Percentiles rank a stretch among this genome's conserved stretches.
Conservation (phyloP, 106 monocot species). For the Apostasia shenzhenica region DNA sequence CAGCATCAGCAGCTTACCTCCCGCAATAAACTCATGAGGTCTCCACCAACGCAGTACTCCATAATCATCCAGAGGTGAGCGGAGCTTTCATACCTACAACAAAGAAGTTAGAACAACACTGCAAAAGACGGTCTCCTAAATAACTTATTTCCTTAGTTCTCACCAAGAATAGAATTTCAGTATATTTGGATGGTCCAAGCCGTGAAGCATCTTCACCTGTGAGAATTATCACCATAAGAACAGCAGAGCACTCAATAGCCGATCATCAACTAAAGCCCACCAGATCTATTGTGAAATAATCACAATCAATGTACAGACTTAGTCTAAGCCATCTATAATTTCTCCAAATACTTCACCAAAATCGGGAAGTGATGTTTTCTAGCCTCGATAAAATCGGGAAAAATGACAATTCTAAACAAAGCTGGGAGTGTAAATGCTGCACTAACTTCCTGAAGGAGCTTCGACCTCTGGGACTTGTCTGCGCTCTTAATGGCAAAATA, state of each 20-base stretch:
- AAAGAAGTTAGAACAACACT: neutral
- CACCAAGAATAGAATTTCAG: slow-evolving; percentile 90
- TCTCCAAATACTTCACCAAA: neutral
- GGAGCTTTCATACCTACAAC: slow-evolving; percentile 89
- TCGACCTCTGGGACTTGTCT: slow-evolving; percentile 86
- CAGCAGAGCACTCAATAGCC: neutral
- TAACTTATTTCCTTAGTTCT: neutral
- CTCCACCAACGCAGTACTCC: slow-evolving; percentile 97
- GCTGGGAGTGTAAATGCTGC: neutral
- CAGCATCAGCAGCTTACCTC: slow-evolving; percentile 29
- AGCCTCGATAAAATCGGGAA: neutral
- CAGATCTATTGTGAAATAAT: neutral
- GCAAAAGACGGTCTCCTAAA: neutral
- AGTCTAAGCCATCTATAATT: neutral
- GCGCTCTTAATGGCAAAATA: slow-evolving; percentile 97
- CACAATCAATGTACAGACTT: neutral
- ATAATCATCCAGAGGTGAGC: slow-evolving; percentile 93
- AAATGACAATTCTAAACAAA: neutral
- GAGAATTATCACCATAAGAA: neutral
- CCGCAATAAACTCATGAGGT: slow-evolving; percentile 61
- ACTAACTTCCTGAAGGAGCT: slow-evolving; percentile 90
- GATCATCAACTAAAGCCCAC: neutral
- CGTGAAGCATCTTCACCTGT: slow-evolving; percentile 84
- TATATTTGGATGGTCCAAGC: slow-evolving; percentile 71
- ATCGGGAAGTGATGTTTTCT: neutral